Percentiles rank a stretch among this genome's conserved stretches.
Evolutionary conservation across 768 basidiomycete genomes (phyloP).

Genomic region (Coprinopsis strossmayeri): DNA sequence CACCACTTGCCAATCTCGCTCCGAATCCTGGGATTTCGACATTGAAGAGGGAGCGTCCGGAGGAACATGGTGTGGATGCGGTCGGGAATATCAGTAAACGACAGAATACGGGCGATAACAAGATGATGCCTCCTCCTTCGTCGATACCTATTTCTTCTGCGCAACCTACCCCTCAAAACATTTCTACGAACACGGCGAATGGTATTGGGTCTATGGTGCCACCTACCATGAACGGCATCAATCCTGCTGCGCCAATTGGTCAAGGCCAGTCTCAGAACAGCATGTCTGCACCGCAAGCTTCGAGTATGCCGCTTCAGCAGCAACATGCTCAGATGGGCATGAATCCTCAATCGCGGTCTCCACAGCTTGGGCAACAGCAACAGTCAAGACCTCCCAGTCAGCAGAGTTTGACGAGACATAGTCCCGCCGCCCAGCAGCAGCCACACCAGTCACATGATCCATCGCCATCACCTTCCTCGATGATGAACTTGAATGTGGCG

Average conservation of each 20-base stretch:
- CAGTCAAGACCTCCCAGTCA: slow-evolving; percentile 6
- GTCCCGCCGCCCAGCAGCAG: slow-evolving; percentile 5
- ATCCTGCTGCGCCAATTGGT: slow-evolving; percentile 1
- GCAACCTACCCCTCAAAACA: slow-evolving; percentile 11
- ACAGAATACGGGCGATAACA: slow-evolving; percentile 62
- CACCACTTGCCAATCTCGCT: background rate
- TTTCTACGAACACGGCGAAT: slow-evolving; percentile 12
- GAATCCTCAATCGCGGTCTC: background rate
- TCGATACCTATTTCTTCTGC: slow-evolving; percentile 23
- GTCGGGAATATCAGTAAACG: slow-evolving; percentile 44
- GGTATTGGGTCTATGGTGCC: no score
- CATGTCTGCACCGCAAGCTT: slow-evolving; percentile 1
- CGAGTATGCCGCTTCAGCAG: background rate
- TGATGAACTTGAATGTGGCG: slow-evolving; percentile 14
- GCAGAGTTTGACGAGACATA: slow-evolving; percentile 1
- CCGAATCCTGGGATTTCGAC: slow-evolving; percentile 5
- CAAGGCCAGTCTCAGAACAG: slow-evolving; percentile 15
- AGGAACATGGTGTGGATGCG: slow-evolving; percentile 33
- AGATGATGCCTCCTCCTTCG: slow-evolving; percentile 41
- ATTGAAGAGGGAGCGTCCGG: slow-evolving; percentile 59
- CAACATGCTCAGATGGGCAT: background rate
- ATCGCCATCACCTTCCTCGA: slow-evolving; percentile 8
- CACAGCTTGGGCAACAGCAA: slow-evolving; percentile 6
- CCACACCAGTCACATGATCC: no score
- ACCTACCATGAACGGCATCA: slow-evolving; percentile 15